These are phyloP conservation scores for Lasiosphaeria miniovina DNA, from an alignment of 495 filamentous ascomycete species.

Conservation along the genomic window DNA sequence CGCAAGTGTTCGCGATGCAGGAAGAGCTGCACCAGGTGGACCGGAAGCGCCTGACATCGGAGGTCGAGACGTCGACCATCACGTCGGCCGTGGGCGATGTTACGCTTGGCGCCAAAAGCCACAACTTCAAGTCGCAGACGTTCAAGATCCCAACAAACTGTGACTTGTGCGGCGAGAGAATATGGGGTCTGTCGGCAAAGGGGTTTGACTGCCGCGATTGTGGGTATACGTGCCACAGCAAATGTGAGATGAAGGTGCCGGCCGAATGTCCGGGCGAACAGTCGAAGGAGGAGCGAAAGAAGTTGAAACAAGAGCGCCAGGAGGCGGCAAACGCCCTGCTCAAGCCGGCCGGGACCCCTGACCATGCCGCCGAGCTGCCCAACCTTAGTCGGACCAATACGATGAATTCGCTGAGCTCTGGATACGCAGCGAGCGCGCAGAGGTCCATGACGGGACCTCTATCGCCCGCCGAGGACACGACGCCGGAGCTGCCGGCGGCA, in stretches of 20 bases:
- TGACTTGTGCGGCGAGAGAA: conserved; percentile 90
- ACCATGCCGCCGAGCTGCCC: conserved; percentile 49
- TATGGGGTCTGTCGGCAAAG: conserved; percentile 95
- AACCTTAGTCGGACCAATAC: conserved; percentile 78
- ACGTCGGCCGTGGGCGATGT: conserved; percentile 83
- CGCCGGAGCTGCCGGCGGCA: conserved; percentile 34
- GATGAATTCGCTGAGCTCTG: conserved; percentile 88
- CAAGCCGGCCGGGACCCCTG: conserved; percentile 36
- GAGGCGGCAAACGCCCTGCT: conserved; percentile 65
- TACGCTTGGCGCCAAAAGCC: conserved; percentile 83
- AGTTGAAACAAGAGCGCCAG: conserved; percentile 78
- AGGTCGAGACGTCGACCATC: conserved; percentile 89
- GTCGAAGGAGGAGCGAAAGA: conserved; percentile 91
- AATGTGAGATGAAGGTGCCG: conserved; percentile 98
- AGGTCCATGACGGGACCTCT: conserved; percentile 65
- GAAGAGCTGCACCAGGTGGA: conserved; percentile 87
- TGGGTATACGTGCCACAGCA: conserved; percentile 96
- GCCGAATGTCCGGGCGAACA: conserved; percentile 93
- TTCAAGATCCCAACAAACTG: conserved; percentile 99
- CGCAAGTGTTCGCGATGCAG: conserved; percentile 71
- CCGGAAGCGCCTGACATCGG: conserved; percentile 76
- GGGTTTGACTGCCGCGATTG: conserved; percentile 94
- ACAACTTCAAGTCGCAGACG: conserved; percentile 94
- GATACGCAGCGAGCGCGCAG: conserved; percentile 76
- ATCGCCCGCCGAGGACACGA: conserved; percentile 44